These are phyloP conservation scores for Russula sp. DNA, from an alignment of 768 basidiomycete genomes.

Conservation along the genomic window DNA sequence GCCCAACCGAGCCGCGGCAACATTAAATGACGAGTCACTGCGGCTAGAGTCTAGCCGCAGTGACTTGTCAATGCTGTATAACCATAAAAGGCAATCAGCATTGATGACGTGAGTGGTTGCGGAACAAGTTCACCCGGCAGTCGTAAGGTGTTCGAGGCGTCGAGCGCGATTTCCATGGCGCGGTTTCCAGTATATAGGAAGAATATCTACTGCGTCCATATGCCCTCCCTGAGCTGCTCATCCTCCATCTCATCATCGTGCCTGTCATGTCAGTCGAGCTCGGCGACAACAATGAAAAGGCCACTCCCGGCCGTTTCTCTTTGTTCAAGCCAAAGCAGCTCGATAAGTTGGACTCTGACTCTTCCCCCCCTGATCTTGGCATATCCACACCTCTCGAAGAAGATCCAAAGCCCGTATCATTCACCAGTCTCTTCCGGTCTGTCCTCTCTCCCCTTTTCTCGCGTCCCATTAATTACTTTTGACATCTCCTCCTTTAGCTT, in stretches of 20 bases:
- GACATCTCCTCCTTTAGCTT: slow-evolving; percentile 40
- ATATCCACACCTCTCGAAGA: not conserved
- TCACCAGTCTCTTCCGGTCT: slow-evolving; percentile 28
- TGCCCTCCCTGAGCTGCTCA: not conserved
- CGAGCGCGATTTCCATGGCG: too few species aligned
- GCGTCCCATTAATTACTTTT: not conserved
- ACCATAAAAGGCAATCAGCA: too few species aligned
- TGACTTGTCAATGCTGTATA: too few species aligned
- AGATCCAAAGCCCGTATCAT: slow-evolving; percentile 27
- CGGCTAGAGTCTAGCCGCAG: too few species aligned
- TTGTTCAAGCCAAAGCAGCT: slow-evolving; percentile 12
- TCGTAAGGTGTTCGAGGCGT: too few species aligned
- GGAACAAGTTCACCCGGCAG: too few species aligned
- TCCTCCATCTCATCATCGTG: not conserved
- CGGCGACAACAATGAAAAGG: not conserved
- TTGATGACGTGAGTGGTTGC: too few species aligned
- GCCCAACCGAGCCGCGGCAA: too few species aligned
- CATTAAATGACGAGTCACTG: too few species aligned
- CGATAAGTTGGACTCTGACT: not conserved
- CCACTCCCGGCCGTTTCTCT: not conserved
- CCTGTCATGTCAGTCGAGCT: slow-evolving; percentile 5
- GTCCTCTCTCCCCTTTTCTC: not conserved
- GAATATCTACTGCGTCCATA: too few species aligned
- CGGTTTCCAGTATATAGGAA: too few species aligned
- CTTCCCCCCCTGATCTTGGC: not conserved